Evolutionary conservation across 2,329 filamentous ascomycete genomes (phyloP).

Genomic region (Neoascochyta sp.): DNA sequence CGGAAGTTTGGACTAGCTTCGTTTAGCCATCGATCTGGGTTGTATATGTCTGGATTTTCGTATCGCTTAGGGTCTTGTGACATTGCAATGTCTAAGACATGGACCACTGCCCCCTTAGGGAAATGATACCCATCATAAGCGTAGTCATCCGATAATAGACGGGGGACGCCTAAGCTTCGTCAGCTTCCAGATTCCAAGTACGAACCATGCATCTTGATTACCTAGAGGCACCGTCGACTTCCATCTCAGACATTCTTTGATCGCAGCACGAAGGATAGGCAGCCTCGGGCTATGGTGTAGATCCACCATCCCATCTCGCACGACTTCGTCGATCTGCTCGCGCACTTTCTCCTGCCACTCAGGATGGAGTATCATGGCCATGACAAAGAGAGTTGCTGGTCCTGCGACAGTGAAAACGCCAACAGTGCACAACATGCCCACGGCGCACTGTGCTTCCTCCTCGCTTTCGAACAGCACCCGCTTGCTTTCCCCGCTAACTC

Average conservation of each 20-base stretch:
- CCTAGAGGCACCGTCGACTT: constrained; percentile 40
- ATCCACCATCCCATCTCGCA: constrained; percentile 2
- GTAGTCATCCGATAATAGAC: constrained; percentile 45
- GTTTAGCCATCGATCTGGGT: constrained; percentile 57
- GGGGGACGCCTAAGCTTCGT: constrained; percentile 44
- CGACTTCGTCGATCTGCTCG: constrained; percentile 7
- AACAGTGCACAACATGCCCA: constrained; percentile 15
- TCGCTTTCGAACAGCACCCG: constrained; percentile 3
- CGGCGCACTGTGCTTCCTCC: constrained; percentile 11
- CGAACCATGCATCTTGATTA: too few species aligned
- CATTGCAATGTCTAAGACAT: constrained; percentile 9
- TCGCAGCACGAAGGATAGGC: constrained; percentile 40
- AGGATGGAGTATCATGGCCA: constrained; percentile 13
- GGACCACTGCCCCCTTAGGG: constrained; percentile 34
- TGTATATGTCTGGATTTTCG: constrained; percentile 56
- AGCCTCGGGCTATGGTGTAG: constrained; percentile 31
- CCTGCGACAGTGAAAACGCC: constrained; percentile 12
- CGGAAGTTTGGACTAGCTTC: constrained; percentile 57
- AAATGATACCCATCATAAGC: constrained; percentile 43
- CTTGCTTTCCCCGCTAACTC: not conserved
- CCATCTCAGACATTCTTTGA: constrained; percentile 35
- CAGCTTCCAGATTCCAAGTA: too few species aligned
- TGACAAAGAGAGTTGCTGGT: constrained; percentile 10
- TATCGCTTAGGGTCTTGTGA: constrained; percentile 41
- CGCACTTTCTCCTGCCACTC: constrained; percentile 8